Evolutionary conservation across 2,329 filamentous ascomycete species (phyloP), one percentile per base, ranked within the genome.

Genomic region (Aspergillus ochraceoroseus): DNA sequence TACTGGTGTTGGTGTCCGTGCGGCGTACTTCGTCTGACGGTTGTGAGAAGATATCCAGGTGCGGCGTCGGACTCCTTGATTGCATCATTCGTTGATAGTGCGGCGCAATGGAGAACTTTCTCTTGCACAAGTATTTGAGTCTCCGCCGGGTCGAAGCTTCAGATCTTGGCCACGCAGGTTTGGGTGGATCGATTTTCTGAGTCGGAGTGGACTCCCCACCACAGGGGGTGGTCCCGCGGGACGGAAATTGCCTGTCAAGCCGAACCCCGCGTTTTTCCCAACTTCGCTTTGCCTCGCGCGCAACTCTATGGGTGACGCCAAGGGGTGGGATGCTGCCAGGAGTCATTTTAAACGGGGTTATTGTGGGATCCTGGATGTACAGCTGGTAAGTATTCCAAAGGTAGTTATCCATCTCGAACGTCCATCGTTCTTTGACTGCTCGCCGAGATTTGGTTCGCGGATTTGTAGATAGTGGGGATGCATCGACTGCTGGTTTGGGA

Each of bases 321-420:
- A 82, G 71, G 7, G 79, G 79, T 25, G 79, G 79, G 22, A 76
- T 70, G 29, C 75, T 78, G 33, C 79, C 79, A 2, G 79, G 79
- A 1, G 81, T 70, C 64, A 77, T 79, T 55, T 82, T 82, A 69
- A 82, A 82, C 0, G 79, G 79, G 1, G 79, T 83, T 32, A 82
- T 72, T 3, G 75, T 78, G 13, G 79, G 79, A 57, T 82, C 78
- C 46, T 79, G 76, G n/a, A 82, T 65, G 56, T 81, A 82, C 38
- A 72, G 69, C 64, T 80, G 76, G 61, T 81, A 83, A 6, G 76
- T 79, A 56, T 78, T 75, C 79, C 79, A 82, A 20, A 83, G 62
- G 54, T 83, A 79, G 41, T 76, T 72, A 55, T 83, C 79, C 77
- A 81, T 82, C 36, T 79, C 77, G 29, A 73, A 64, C 4, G 74